These are phyloP conservation scores for Clonostachys byssicola DNA, from an alignment of 2,329 filamentous ascomycete genomes.

Conservation along the genomic window DNA sequence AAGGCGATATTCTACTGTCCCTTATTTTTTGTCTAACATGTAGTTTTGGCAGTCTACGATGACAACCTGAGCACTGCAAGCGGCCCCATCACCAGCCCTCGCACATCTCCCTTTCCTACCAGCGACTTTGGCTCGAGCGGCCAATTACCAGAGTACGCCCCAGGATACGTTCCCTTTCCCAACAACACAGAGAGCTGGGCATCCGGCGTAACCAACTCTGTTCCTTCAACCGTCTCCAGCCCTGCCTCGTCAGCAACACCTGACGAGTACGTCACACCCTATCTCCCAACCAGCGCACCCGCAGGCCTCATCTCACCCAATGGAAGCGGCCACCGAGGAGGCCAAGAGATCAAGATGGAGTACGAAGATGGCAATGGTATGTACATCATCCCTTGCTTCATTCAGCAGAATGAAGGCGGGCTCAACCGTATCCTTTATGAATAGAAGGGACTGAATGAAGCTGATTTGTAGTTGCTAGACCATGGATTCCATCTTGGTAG, in stretches of 20 bases:
- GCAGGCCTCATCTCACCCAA: conserved; percentile 31
- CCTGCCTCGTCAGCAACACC: conserved; percentile 23
- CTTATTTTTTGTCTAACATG: conserved; percentile 3
- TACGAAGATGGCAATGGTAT: conserved; percentile 26
- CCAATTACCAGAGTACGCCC: conserved; percentile 33
- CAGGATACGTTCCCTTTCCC: conserved; percentile 27
- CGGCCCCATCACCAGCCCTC: conserved; percentile 34
- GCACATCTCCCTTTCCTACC: conserved; percentile 36
- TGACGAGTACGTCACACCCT: conserved; percentile 16
- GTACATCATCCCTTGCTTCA: not conserved
- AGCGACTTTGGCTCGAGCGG: conserved; percentile 29
- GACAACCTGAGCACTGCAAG: conserved; percentile 31
- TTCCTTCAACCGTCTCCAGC: conserved; percentile 46
- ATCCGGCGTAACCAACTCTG: conserved; percentile 32
- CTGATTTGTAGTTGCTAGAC: conserved; percentile 2
- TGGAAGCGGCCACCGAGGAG: conserved; percentile 18
- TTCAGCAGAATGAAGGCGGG: not conserved
- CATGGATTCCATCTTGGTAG: conserved; percentile 3
- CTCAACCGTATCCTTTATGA: not conserved
- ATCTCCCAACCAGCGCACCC: conserved; percentile 45
- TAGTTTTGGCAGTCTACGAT: conserved; percentile 29
- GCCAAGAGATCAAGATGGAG: conserved; percentile 30
- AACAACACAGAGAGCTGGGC: conserved; percentile 43
- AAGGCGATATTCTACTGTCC: conserved; percentile 14
- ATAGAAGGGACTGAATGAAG: not conserved